Conservation (phyloP, 805 yeast genomes). For the Yarrowia keelungensis region DNA sequence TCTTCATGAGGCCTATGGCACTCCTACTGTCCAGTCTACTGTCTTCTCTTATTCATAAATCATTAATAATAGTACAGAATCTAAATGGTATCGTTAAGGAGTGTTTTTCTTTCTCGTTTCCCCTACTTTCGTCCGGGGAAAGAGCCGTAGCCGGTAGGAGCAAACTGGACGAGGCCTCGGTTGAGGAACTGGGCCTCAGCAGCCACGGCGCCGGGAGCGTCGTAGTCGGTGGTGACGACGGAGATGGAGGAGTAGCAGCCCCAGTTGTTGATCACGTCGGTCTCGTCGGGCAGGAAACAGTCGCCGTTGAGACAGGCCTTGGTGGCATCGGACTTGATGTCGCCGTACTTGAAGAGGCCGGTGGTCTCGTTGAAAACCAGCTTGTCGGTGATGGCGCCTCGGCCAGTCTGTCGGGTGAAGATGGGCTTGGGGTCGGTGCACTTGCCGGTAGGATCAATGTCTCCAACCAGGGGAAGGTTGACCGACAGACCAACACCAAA, state of each 20-base stretch:
- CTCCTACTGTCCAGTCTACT: too few species aligned
- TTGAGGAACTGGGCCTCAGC: conserved; percentile 37
- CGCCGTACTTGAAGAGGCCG: conserved; percentile 31
- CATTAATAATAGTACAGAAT: conserved; percentile 25
- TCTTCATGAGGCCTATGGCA: too few species aligned
- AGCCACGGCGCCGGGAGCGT: conserved; percentile 31
- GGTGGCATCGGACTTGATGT: conserved; percentile 28
- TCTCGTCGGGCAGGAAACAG: conserved; percentile 35
- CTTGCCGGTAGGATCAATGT: conserved; percentile 36
- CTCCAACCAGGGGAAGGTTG: conserved; percentile 33
- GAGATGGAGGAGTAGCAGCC: conserved; percentile 34
- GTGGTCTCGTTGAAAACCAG: conserved; percentile 32
- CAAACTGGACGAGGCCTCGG: conserved; percentile 35
- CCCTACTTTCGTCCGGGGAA: not conserved
- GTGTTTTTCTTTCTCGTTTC: not conserved
- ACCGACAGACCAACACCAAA: conserved; percentile 32
- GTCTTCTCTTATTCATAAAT: not conserved
- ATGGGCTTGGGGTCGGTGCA: conserved; percentile 37
- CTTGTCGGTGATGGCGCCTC: conserved; percentile 31
- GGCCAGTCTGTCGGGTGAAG: conserved; percentile 38
- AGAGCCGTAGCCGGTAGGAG: conserved; percentile 36
- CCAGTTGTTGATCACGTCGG: conserved; percentile 34
- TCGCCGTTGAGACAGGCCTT: conserved; percentile 31
- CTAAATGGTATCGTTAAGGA: conserved; percentile 28
- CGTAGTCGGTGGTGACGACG: conserved; percentile 29